A percentile compares a stretch with the other conserved stretches of the same genome.
These are phyloP conservation scores for Cicer chorassanicum DNA, from an alignment of 306 rosid species.

Conservation along the genomic window DNA sequence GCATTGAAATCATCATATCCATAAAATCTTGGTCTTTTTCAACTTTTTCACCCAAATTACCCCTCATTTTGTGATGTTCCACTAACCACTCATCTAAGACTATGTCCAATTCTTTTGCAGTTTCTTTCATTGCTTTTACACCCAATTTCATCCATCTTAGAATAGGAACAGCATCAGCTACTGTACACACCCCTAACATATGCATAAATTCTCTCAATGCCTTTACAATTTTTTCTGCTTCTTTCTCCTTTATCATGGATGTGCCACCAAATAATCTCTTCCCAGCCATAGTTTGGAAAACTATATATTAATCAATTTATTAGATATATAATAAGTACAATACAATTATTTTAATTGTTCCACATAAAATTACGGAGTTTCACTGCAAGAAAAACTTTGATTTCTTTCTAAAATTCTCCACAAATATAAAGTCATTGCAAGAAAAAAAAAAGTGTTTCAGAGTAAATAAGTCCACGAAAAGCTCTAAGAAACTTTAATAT, in stretches of 20 bases:
- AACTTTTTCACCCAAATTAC: constrained; percentile 17
- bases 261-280: constrained; percentile 35
- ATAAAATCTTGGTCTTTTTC: constrained; percentile 31
- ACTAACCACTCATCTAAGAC: constrained; percentile 41
- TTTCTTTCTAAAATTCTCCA: too few species aligned
- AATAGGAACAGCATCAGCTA: constrained; percentile 45
- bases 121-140: constrained; percentile 40
- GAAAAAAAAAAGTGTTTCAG: too few species aligned
- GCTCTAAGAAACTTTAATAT: too few species aligned
- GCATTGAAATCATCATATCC: constrained; percentile 33
- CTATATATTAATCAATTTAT: not conserved
- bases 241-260: not conserved
- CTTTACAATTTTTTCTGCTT: constrained; percentile 6
- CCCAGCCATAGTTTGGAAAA: constrained; percentile 28
- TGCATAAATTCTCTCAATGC: constrained; percentile 10
- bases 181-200: constrained; percentile 19
- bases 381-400: too few species aligned
- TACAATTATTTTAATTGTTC: not conserved
- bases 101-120: constrained; percentile 33
- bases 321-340: not conserved
- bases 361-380: not conserved
- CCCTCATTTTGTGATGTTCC: constrained; percentile 18
- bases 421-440: too few species aligned
- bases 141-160: constrained; percentile 36
- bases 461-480: too few species aligned